Conservation (phyloP, 305 asterid species). For the Fraxinus baroniana region DNA sequence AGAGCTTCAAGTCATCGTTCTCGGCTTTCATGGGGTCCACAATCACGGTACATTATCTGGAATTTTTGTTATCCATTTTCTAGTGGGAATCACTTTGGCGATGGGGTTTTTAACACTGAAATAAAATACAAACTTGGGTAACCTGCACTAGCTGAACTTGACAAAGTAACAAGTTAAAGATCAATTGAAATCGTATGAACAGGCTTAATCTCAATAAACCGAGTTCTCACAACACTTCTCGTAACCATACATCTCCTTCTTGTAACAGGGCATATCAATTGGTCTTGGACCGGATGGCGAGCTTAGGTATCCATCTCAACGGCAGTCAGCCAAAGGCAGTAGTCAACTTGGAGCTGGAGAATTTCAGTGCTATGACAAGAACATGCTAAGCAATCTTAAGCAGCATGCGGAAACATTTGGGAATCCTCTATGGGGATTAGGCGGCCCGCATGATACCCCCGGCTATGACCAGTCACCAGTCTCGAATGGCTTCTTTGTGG, state of each 20-base stretch:
- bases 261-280: conserved; percentile 60
- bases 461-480: conserved; percentile 43
- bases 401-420: conserved; percentile 49
- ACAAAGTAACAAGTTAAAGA: background rate
- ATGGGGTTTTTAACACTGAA: background rate
- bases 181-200: background rate
- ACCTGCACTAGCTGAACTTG: background rate
- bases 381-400: conserved; percentile 62
- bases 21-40: conserved; percentile 65
- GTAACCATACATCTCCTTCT: background rate
- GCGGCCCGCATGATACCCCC: conserved; percentile 81
- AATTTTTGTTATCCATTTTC: background rate
- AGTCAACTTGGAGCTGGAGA: conserved; percentile 59
- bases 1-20: conserved; percentile 63
- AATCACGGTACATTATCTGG: conserved; percentile 48
- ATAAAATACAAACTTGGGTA: background rate
- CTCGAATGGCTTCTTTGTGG: conserved; percentile 57
- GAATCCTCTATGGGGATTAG: conserved; percentile 77
- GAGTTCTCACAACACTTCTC: background rate
- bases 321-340: conserved; percentile 25
- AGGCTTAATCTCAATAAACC: background rate
- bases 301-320: conserved; percentile 78
- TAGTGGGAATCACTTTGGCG: background rate
- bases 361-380: conserved; percentile 76
- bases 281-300: conserved; percentile 95